These are phyloP conservation scores for Neurospora tetrasperma DNA, from an alignment of 495 filamentous ascomycete genomes.

Conservation along the genomic window DNA sequence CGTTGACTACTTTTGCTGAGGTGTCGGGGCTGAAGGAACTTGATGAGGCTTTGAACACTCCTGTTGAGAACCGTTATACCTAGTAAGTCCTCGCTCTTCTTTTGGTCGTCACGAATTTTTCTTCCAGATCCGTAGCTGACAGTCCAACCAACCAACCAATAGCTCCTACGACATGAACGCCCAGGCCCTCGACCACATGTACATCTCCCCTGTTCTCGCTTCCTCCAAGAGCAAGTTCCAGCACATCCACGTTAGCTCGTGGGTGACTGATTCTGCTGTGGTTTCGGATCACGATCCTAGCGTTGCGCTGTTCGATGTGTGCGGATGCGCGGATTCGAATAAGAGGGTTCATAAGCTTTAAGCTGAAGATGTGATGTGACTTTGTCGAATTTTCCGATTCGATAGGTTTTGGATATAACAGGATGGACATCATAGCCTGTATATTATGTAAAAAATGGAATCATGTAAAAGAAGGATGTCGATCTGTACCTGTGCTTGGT, in stretches of 20 bases:
- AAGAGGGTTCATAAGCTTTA: neutral
- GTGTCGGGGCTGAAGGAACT: conserved; percentile 40
- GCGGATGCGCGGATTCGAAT: conserved; percentile 13
- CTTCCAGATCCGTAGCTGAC: neutral
- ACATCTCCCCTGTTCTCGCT: conserved; percentile 35
- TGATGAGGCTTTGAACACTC: conserved; percentile 38
- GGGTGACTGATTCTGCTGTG: conserved; percentile 35
- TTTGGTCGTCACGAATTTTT: neutral
- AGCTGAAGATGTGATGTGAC: neutral
- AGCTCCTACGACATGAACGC: conserved; percentile 24
- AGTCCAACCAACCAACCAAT: conserved; percentile 11
- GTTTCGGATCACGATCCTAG: conserved; percentile 53
- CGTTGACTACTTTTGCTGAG: conserved; percentile 33
- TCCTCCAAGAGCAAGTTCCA: conserved; percentile 31
- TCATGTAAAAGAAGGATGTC: neutral
- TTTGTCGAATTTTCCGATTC: neutral
- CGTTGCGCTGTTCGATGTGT: conserved; percentile 45
- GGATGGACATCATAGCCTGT: neutral
- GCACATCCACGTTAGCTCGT: conserved; percentile 54
- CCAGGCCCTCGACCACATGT: conserved; percentile 53
- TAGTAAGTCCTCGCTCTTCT: conserved; percentile 22
- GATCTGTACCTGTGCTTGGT: neutral
- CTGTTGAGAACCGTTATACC: conserved; percentile 45
- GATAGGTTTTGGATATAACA: neutral
- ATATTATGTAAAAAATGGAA: neutral